phyloP scores from a whole-genome alignment of 257 asterid species.

The Salvia rosmarinus region DNA sequence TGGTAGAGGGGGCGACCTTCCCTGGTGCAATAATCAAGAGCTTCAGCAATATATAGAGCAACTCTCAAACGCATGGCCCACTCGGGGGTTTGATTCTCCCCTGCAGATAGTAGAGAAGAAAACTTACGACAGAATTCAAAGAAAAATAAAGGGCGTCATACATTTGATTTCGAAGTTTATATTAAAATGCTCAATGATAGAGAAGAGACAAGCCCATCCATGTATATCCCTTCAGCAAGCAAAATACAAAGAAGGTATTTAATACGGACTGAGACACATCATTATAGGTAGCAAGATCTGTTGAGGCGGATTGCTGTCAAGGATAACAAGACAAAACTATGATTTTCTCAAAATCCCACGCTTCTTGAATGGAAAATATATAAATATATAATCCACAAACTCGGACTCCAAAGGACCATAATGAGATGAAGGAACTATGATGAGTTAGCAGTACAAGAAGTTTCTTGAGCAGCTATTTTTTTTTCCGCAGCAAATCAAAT shows the following conservation, averaged over 20 bases:
- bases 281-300: neutral
- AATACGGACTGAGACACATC: neutral
- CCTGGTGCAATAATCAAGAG: slow-evolving; percentile 87
- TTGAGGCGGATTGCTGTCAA: neutral
- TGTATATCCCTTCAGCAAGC: neutral
- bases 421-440: slow-evolving; percentile 9
- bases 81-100: slow-evolving; percentile 96
- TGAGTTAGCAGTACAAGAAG: slow-evolving; percentile 8
- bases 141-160: slow-evolving; percentile 24
- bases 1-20: slow-evolving; percentile 98
- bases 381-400: neutral
- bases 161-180: neutral
- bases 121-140: neutral
- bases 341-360: slow-evolving; percentile 1
- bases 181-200: slow-evolving; percentile 1
- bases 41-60: slow-evolving; percentile 95
- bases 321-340: slow-evolving; percentile 7
- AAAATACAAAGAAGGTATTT: neutral
- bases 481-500: neutral
- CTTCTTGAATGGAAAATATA: neutral
- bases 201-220: neutral
- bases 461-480: slow-evolving; percentile 14
- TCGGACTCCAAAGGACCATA: neutral
- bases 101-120: slow-evolving; percentile 47
- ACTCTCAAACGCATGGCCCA: slow-evolving; percentile 99